Percentiles rank a stretch among this genome's conserved stretches.
Conservation (phyloP, 306 rosid genomes). For the Vicia faba region DNA sequence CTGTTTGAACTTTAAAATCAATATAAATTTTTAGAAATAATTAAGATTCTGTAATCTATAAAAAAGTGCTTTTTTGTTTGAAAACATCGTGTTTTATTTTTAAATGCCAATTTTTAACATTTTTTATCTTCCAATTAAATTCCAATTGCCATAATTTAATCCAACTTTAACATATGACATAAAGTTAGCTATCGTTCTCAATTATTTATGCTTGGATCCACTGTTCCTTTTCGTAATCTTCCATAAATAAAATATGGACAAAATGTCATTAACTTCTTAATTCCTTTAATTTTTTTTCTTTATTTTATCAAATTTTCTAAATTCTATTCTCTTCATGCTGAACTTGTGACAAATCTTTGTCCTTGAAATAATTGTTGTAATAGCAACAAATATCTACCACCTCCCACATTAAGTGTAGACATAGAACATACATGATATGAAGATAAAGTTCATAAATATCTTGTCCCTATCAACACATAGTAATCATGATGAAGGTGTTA, state of each 20-base stretch:
- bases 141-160: neutral
- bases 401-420: constrained; percentile 33
- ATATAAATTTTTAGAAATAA: too few species aligned
- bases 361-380: constrained; percentile 30
- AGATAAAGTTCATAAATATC: constrained; percentile 39
- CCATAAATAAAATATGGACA: neutral
- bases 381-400: constrained; percentile 13
- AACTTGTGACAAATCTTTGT: constrained; percentile 26
- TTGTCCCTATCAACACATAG: constrained; percentile 25
- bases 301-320: neutral
- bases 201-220: neutral
- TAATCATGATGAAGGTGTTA: neutral
- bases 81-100: too few species aligned
- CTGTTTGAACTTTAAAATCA: too few species aligned
- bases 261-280: neutral
- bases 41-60: too few species aligned
- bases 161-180: neutral
- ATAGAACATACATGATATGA: constrained; percentile 33
- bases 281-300: neutral
- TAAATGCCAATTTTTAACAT: neutral
- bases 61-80: too few species aligned
- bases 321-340: constrained; percentile 20
- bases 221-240: neutral
- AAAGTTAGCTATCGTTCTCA: neutral
- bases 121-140: neutral